These are phyloP conservation scores for Cylindrotheca closterium DNA, from an alignment of 108 stramenopile genomes.

Conservation along the genomic window DNA sequence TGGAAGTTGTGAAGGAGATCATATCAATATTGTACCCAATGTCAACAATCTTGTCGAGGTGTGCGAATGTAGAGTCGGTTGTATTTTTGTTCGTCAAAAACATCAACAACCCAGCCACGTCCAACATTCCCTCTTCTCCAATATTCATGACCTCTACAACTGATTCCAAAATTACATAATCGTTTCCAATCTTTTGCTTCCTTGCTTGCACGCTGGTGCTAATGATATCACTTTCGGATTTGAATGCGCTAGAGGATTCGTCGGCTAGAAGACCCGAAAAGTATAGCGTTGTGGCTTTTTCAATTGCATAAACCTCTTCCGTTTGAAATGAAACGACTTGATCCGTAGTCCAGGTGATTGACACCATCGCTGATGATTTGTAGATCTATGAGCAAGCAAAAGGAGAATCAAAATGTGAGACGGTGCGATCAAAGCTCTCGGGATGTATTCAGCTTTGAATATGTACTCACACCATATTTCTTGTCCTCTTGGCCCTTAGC, in stretches of 20 bases:
- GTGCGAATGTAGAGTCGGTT: constrained; percentile 8
- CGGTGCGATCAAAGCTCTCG: not conserved
- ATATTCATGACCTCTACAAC: constrained; percentile 19
- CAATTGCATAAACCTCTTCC: constrained; percentile 27
- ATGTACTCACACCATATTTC: not conserved
- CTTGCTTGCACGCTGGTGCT: constrained; percentile 16
- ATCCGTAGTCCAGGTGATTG: constrained; percentile 10
- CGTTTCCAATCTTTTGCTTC: constrained; percentile 9
- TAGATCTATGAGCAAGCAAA: constrained; percentile 15
- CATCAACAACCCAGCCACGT: constrained; percentile 23
- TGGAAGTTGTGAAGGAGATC: constrained; percentile 23
- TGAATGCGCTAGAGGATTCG: constrained; percentile 14
- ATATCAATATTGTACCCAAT: constrained; percentile 10
- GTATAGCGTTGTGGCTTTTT: constrained; percentile 15
- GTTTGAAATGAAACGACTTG: constrained; percentile 2
- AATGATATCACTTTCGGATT: constrained; percentile 13
- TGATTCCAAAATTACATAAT: constrained; percentile 11
- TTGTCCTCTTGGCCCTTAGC: not conserved
- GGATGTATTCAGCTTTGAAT: not conserved
- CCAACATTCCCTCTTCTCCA: constrained; percentile 23
- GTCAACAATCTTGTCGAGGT: constrained; percentile 19
- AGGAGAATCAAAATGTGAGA: not conserved
- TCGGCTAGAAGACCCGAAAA: constrained; percentile 25
- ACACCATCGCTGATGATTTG: constrained; percentile 21
- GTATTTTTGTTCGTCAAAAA: constrained; percentile 32